Evolutionary conservation across 805 yeast genomes (phyloP).

Genomic region (Candida broadrunensis): DNA sequence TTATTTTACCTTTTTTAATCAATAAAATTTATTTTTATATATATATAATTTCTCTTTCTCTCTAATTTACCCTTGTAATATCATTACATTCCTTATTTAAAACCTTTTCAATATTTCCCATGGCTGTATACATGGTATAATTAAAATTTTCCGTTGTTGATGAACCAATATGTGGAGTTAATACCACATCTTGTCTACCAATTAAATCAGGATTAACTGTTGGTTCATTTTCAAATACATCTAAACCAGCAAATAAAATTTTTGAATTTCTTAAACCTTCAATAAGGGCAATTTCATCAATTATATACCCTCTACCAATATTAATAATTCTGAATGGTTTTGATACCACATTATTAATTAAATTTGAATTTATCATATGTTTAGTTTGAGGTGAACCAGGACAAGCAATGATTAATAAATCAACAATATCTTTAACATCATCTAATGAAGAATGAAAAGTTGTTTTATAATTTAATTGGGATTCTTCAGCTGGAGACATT

Average conservation of each 20-base stretch:
- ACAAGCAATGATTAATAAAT: conserved; percentile 61
- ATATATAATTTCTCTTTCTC: no score
- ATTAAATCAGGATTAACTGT: conserved; percentile 47
- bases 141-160: conserved; percentile 55
- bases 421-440: conserved; percentile 41
- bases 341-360: conserved; percentile 43
- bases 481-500: conserved; percentile 30
- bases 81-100: background rate
- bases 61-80: conserved; percentile 8
- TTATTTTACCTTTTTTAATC: no score
- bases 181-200: conserved; percentile 58
- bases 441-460: conserved; percentile 36
- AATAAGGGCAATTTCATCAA: conserved; percentile 63
- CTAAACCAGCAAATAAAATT: conserved; percentile 65
- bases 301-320: conserved; percentile 70
- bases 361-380: conserved; percentile 48
- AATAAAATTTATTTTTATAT: no score
- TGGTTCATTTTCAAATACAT: conserved; percentile 70
- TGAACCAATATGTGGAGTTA: conserved; percentile 74
- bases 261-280: conserved; percentile 58
- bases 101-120: conserved; percentile 52
- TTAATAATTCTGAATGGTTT: conserved; percentile 64
- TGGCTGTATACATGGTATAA: conserved; percentile 47
- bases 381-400: conserved; percentile 62
- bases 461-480: conserved; percentile 42